These are phyloP conservation scores for Coelastrella sp. DNA, from an alignment of 139 green algal species.

Conservation along the genomic window DNA sequence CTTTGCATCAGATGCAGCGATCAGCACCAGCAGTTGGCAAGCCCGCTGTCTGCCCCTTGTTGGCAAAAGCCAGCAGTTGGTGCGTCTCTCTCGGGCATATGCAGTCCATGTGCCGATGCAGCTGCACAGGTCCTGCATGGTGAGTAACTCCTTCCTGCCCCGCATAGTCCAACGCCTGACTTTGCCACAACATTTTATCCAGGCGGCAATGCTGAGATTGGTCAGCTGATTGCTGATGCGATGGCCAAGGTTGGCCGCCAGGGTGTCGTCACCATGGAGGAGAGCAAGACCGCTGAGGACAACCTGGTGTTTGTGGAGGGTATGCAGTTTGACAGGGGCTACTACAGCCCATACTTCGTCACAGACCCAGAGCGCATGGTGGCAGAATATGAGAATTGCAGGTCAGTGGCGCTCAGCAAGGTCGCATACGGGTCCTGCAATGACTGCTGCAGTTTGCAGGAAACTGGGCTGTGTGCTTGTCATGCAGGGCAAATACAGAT, in stretches of 20 bases:
- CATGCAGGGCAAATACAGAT: too few relatives aligned
- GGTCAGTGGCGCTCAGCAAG: background rate
- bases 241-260: conserved; percentile 95
- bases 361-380: conserved; percentile 99
- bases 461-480: too few relatives aligned
- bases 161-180: too few relatives aligned
- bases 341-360: conserved; percentile 99
- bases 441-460: background rate
- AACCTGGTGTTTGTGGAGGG: conserved; percentile 98
- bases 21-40: too few relatives aligned
- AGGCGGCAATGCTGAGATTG: conserved; percentile 90
- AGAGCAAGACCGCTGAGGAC: conserved; percentile 97
- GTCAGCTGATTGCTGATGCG: conserved; percentile 95
- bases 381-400: conserved; percentile 56
- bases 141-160: too few relatives aligned
- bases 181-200: background rate
- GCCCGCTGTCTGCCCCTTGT: too few relatives aligned
- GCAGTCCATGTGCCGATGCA: too few relatives aligned
- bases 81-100: too few relatives aligned
- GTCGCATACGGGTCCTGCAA: background rate
- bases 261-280: conserved; percentile 99
- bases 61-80: too few relatives aligned
- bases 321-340: conserved; percentile 99
- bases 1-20: too few relatives aligned
- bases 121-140: too few relatives aligned